Evolutionary conservation across 306 rosid species (phyloP), one percentile per base, ranked within the genome.

Genomic region (Sesbania bispinosa): DNA sequence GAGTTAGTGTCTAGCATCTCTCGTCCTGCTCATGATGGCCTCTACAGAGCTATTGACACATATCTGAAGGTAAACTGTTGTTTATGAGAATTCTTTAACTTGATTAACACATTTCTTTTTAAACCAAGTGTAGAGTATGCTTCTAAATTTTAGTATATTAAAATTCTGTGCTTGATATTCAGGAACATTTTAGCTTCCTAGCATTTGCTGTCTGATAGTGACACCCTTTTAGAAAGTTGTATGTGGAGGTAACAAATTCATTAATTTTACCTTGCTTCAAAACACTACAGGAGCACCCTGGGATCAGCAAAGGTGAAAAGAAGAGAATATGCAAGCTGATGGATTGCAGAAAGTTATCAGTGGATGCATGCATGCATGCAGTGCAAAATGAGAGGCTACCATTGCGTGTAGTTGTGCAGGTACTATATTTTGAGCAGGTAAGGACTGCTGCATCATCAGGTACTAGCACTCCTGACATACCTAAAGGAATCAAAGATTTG

Each of bases 301-400:
- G 88, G 64, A 88, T 89, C 53, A 81, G 84, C 86, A 95, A 95
- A 86, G 80, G 96, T 3, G 96, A 91, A 65, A 91, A 84, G 79
- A 95, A 88, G 82, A 85, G 82, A 80, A 88, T 95, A 71, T 95
- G 99, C 92, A 89, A 88, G 81, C 76, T 95, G 82, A 91, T 95
- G 96, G 96, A 95, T 80, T 91, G 97, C 88, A 80, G 81, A 71
- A 95, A 82, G 72, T 84, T 95, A 13, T 95, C 99, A 0, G 96
- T 74, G 5, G 99, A 95, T 13, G 99, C 99, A 0, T 91, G 96
- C 76, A 51, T 88, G 88, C 99, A 95, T 13, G 99, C 96, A 0
- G 91, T 95, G 69, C 99, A 91, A 78, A 95, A 95, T 4, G 99
- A 95, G 90, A 85, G 99, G 79, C 93, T 95, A 3, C 99, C 99